Evolutionary conservation across 106 monocot genomes (phyloP).

Genomic region (Vanilla planifolia): DNA sequence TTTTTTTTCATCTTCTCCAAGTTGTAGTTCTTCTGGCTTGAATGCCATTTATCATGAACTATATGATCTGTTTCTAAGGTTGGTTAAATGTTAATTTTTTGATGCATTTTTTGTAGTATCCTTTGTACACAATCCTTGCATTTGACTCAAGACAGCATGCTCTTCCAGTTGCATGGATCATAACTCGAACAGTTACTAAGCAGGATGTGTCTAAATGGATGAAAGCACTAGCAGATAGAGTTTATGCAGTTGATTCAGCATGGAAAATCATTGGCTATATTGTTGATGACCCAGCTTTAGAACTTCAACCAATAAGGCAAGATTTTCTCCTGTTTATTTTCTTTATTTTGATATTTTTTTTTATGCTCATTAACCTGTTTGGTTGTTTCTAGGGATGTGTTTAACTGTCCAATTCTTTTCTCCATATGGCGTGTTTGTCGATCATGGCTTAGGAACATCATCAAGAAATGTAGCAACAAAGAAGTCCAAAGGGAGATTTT

Average conservation of each 20-base stretch:
- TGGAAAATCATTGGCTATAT: conserved; percentile 78
- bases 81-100: not conserved
- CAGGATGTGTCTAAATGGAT: conserved; percentile 83
- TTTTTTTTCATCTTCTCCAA: too few relatives aligned
- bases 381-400: conserved; percentile 47
- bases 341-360: not conserved
- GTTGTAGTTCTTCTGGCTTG: too few relatives aligned
- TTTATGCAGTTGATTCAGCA: conserved; percentile 45
- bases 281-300: conserved; percentile 77
- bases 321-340: conserved; percentile 2
- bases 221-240: conserved; percentile 75
- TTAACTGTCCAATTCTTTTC: conserved; percentile 80
- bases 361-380: conserved; percentile 1
- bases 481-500: conserved; percentile 73
- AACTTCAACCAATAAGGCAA: conserved; percentile 81
- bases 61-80: too few relatives aligned
- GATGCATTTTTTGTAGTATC: conserved; percentile 62
- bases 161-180: conserved; percentile 93
- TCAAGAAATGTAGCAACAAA: conserved; percentile 59
- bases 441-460: conserved; percentile 83
- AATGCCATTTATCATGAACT: too few relatives aligned
- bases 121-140: conserved; percentile 82
- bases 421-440: conserved; percentile 79
- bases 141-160: conserved; percentile 94
- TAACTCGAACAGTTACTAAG: conserved; percentile 69